These are phyloP conservation scores for Fusarium subglutinans DNA, from an alignment of 2,329 filamentous ascomycete species.

Conservation along the genomic window DNA sequence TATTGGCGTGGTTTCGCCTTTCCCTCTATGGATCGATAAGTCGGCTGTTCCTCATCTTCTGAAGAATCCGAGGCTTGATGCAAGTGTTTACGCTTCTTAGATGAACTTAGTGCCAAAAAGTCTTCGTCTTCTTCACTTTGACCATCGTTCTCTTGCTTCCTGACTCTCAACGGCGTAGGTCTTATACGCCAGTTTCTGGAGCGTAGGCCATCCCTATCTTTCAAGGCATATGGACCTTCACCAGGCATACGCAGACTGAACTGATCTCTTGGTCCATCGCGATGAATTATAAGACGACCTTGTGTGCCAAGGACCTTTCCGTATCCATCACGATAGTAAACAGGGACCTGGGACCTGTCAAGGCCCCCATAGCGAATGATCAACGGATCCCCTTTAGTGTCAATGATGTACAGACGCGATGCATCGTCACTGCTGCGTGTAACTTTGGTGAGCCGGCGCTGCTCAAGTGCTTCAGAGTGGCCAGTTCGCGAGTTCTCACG, in stretches of 20 bases:
- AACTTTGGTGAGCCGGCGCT: constrained; percentile 1
- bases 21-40: constrained; percentile 72
- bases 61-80: constrained; percentile 51
- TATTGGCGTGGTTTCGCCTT: constrained; percentile 63
- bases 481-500: constrained; percentile 11
- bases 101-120: constrained; percentile 58
- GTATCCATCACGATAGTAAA: constrained; percentile 73
- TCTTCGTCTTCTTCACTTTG: constrained; percentile 50
- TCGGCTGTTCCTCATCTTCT: constrained; percentile 58
- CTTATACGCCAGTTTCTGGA: constrained; percentile 52
- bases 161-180: constrained; percentile 53
- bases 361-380: constrained; percentile 79
- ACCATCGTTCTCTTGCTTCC: constrained; percentile 38
- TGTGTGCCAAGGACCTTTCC: constrained; percentile 76
- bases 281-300: constrained; percentile 71
- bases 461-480: constrained; percentile 9
- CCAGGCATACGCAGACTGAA: constrained; percentile 60
- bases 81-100: constrained; percentile 55
- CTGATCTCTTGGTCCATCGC: constrained; percentile 65
- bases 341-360: constrained; percentile 76
- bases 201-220: constrained; percentile 59
- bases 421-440: constrained; percentile 10
- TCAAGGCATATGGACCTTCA: constrained; percentile 46
- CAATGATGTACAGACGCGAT: constrained; percentile 64
- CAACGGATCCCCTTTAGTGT: constrained; percentile 79